Conservation (phyloP, 2,329 filamentous ascomycete species). For the Scorias spongiosa region DNA sequence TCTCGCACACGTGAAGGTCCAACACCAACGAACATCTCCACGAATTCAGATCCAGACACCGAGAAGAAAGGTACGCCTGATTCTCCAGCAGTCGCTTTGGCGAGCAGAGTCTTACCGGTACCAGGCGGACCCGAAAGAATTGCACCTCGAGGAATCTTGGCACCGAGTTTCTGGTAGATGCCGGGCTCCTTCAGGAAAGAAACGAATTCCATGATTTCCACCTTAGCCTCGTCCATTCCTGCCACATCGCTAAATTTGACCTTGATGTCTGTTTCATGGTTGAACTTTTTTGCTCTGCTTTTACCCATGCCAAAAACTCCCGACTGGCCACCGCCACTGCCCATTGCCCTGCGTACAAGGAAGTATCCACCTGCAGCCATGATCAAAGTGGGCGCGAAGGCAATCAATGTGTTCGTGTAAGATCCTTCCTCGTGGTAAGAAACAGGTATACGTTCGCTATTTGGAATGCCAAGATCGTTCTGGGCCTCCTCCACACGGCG, state of each 20-base stretch:
- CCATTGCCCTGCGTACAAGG: conserved; percentile 56
- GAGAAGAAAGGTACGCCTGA: conserved; percentile 96
- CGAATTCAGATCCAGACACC: conserved; percentile 95
- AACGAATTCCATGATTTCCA: conserved; percentile 98
- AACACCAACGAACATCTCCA: conserved; percentile 99
- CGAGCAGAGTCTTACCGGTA: conserved; percentile 93
- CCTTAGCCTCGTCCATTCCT: conserved; percentile 95
- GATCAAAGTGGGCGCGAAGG: conserved; percentile 76
- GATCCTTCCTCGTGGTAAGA: conserved; percentile 67
- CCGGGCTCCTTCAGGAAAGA: conserved; percentile 90
- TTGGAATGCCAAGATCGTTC: conserved; percentile 69
- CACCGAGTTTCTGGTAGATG: conserved; percentile 82
- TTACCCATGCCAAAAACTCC: conserved; percentile 94
- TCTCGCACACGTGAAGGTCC: conserved; percentile 91
- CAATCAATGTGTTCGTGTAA: conserved; percentile 55
- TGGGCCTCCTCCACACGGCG: conserved; percentile 77
- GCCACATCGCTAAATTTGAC: conserved; percentile 95
- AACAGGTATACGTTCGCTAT: conserved; percentile 80
- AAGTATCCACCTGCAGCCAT: conserved; percentile 73
- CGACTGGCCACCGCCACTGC: conserved; percentile 44
- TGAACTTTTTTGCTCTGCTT: conserved; percentile 92
- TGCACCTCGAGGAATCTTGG: conserved; percentile 93
- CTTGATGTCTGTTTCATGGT: conserved; percentile 90
- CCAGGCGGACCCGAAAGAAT: conserved; percentile 95
- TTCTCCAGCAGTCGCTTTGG: conserved; percentile 94